Conservation (phyloP, 371 early-diverging fungal genomes). For the Conidiobolus incongruus region DNA sequence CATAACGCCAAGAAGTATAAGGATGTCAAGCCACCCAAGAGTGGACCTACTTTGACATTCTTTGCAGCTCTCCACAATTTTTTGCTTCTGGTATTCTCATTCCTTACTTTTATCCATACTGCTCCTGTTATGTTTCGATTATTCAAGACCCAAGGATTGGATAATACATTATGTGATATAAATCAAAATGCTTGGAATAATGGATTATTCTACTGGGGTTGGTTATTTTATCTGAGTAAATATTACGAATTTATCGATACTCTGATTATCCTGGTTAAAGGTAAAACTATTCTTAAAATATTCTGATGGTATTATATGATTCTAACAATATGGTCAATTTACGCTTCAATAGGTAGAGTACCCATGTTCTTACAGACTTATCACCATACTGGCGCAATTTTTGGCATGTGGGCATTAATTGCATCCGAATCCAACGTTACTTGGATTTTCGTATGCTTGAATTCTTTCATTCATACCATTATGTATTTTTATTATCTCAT, state of each 20-base stretch:
- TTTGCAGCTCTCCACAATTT: background rate
- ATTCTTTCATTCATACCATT: constrained; percentile 78
- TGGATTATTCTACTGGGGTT: background rate
- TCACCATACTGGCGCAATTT: constrained; percentile 79
- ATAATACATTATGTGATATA: background rate
- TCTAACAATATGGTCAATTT: no score
- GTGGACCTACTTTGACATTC: background rate
- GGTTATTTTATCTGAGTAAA: constrained; percentile 62
- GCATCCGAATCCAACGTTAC: constrained; percentile 48
- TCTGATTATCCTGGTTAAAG: constrained; percentile 58
- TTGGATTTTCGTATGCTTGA: constrained; percentile 70
- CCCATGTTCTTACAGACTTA: constrained; percentile 62
- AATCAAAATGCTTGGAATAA: background rate
- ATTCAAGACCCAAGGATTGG: background rate
- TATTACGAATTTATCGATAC: constrained; percentile 77
- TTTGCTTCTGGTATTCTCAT: background rate
- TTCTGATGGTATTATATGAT: no score
- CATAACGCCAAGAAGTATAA: no score
- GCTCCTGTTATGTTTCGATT: background rate
- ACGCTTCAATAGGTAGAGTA: constrained; percentile 5
- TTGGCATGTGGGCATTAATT: constrained; percentile 49
- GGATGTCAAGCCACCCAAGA: no score
- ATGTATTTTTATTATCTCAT: no score
- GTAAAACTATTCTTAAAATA: no score
- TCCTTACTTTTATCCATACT: background rate